A percentile compares a stretch with the other conserved stretches of the same genome.
Conservation (phyloP, 306 rosid genomes). For the Prunus kanzakura region DNA sequence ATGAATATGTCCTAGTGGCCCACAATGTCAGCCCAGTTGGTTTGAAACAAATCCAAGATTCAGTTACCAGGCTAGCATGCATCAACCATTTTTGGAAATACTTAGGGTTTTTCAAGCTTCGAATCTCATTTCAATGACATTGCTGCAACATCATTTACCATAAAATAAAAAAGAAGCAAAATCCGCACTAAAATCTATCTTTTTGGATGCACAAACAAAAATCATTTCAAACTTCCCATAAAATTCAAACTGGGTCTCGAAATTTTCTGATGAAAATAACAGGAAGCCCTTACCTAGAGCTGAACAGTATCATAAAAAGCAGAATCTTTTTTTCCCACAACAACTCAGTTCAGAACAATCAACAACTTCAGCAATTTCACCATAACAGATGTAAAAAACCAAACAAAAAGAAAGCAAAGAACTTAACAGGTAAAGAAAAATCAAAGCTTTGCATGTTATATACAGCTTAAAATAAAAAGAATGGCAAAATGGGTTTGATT, state of each 20-base stretch:
- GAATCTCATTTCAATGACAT: neutral
- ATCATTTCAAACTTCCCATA: neutral
- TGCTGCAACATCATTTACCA: slow-evolving; percentile 14
- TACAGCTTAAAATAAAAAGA: slow-evolving; percentile 13
- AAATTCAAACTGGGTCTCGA: neutral
- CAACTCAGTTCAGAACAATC: slow-evolving; percentile 10
- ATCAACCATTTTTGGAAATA: neutral
- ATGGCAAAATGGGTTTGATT: slow-evolving; percentile 6
- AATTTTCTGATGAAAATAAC: neutral
- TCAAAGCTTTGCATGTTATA: slow-evolving; percentile 3
- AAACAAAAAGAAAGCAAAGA: neutral
- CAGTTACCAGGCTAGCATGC: neutral
- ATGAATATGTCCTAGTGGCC: neutral
- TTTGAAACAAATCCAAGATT: neutral
- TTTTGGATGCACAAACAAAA: neutral
- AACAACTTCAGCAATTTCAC: slow-evolving; percentile 7
- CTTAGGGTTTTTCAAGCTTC: neutral
- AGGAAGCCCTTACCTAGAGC: slow-evolving; percentile 7
- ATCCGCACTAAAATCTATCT: slow-evolving; percentile 6
- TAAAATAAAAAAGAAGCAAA: neutral
- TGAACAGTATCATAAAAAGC: neutral
- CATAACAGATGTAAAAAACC: neutral
- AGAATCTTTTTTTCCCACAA: neutral
- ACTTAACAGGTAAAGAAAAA: slow-evolving; percentile 9
- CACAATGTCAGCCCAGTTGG: no score